Conservation (phyloP, 306 rosid species). For the Dicorynia guianensis region DNA sequence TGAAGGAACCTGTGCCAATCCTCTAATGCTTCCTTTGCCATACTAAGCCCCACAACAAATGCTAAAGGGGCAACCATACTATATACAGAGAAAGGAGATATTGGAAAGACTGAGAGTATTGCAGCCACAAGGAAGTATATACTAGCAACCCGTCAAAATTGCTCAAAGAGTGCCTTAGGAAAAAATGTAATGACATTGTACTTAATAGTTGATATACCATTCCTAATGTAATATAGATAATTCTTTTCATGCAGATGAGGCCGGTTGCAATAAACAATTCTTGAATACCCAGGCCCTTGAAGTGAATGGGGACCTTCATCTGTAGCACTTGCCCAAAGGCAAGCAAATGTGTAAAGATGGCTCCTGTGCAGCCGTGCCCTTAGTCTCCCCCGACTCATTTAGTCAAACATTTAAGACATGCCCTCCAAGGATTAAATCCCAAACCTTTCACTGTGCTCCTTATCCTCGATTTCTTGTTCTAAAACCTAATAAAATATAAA, state of each 20-base stretch:
- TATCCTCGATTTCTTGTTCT: constrained; percentile 50
- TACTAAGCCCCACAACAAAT: constrained; percentile 98
- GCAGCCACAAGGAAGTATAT: constrained; percentile 95
- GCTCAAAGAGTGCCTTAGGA: constrained; percentile 97
- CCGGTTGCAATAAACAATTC: constrained; percentile 79
- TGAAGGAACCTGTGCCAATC: constrained; percentile 80
- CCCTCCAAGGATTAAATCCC: constrained; percentile 35
- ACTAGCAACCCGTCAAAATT: constrained; percentile 93
- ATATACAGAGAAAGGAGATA: constrained; percentile 77
- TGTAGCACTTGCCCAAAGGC: constrained; percentile 50
- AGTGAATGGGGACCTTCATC: constrained; percentile 64
- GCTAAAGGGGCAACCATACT: constrained; percentile 96
- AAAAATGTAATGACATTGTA: constrained; percentile 77
- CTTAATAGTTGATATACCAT: constrained; percentile 87
- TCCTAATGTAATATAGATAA: constrained; percentile 67
- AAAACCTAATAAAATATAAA: constrained; percentile 51
- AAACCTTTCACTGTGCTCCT: constrained; percentile 41
- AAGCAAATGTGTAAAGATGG: constrained; percentile 80
- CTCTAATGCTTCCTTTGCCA: constrained; percentile 98
- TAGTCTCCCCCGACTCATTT: constrained; percentile 75
- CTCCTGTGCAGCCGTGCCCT: constrained; percentile 83
- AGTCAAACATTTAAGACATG: constrained; percentile 44
- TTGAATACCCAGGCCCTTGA: constrained; percentile 73
- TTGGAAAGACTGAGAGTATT: constrained; percentile 67
- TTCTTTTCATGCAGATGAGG: constrained; percentile 66